These are phyloP conservation scores for Hypoxylon sp. DNA, from an alignment of 2,329 filamentous ascomycete genomes.

Conservation along the genomic window DNA sequence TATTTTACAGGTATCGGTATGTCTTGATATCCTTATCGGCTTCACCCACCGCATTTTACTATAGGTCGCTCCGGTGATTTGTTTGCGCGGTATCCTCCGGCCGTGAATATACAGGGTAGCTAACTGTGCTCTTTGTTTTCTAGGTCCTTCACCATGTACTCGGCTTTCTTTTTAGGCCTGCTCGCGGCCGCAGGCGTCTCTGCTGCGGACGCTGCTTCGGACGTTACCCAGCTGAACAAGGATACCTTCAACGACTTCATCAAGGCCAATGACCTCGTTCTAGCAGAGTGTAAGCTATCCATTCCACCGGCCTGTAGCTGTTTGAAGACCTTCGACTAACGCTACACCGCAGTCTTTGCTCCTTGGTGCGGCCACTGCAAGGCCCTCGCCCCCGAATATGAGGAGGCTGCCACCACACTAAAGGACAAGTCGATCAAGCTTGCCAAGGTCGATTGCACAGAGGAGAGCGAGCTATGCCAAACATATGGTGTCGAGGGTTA, in stretches of 20 bases:
- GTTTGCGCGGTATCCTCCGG: slow-evolving; percentile 1
- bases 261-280: slow-evolving; percentile 86
- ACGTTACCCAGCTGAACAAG: slow-evolving; percentile 87
- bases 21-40: slow-evolving; percentile 13
- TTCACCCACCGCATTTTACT: slow-evolving; percentile 13
- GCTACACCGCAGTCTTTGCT: slow-evolving; percentile 78
- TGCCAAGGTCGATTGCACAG: slow-evolving; percentile 94
- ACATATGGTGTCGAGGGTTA: slow-evolving; percentile 94
- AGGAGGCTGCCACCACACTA: slow-evolving; percentile 84
- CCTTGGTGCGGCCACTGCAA: slow-evolving; percentile 99
- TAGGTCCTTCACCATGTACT: slow-evolving; percentile 50
- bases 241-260: slow-evolving; percentile 91
- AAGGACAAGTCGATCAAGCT: slow-evolving; percentile 91
- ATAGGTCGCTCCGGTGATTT: not conserved
- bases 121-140: slow-evolving; percentile 15
- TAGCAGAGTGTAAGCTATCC: slow-evolving; percentile 85
- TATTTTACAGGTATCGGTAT: slow-evolving; percentile 39
- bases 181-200: slow-evolving; percentile 70
- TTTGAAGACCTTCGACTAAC: slow-evolving; percentile 54
- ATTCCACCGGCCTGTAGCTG: not conserved
- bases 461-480: slow-evolving; percentile 92
- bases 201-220: slow-evolving; percentile 76
- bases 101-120: slow-evolving; percentile 14
- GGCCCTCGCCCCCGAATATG: slow-evolving; percentile 93
- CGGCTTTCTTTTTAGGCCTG: slow-evolving; percentile 65